Conservation (phyloP, 2,329 filamentous ascomycete species). For the Fusarium penzigii region DNA sequence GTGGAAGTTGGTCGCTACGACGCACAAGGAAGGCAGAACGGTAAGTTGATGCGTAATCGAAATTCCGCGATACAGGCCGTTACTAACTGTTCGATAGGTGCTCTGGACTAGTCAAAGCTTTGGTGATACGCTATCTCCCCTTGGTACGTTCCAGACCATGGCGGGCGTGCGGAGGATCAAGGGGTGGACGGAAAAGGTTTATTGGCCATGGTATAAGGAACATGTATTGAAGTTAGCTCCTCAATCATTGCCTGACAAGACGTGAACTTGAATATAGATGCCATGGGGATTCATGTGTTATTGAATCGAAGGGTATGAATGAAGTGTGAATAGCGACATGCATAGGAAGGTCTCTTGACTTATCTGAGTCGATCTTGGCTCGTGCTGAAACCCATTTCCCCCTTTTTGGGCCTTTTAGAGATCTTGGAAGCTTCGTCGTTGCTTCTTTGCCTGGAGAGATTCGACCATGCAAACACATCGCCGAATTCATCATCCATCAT, state of each 20-base stretch:
- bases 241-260: no score
- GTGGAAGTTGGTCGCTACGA: conserved; percentile 8
- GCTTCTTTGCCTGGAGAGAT: not conserved
- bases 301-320: no score
- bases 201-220: conserved; percentile 1
- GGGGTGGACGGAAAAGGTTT: not conserved
- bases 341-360: not conserved
- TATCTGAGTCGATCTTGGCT: not conserved
- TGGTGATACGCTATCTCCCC: not conserved
- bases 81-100: not conserved
- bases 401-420: not conserved
- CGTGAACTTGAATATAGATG: no score
- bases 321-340: no score
- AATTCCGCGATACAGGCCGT: not conserved
- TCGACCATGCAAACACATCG: conserved; percentile 1
- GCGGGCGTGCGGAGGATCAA: not conserved
- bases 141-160: not conserved
- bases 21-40: not conserved
- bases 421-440: conserved; percentile 10
- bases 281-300: no score
- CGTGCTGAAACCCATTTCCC: not conserved
- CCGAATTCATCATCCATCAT: conserved; percentile 4
- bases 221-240: not conserved
- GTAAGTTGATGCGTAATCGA: not conserved
- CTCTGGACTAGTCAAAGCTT: not conserved